These are phyloP conservation scores for Thalassiosira mediterranea DNA, from an alignment of 352 stramenopile species.

Conservation along the genomic window DNA sequence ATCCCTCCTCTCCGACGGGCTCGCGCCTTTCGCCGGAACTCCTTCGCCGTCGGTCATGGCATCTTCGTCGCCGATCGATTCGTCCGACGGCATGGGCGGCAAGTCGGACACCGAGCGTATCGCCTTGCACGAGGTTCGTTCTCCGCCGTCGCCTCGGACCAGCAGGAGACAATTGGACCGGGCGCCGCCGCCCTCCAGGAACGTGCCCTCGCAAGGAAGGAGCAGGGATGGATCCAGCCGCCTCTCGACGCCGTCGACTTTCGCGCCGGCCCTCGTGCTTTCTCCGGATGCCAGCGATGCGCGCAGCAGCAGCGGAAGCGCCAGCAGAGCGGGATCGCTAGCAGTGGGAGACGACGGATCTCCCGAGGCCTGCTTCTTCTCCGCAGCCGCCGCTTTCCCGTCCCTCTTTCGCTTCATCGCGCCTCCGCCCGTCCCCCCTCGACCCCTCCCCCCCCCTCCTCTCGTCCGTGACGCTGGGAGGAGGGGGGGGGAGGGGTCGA, in stretches of 20 bases:
- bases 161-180: slow-evolving; percentile 48
- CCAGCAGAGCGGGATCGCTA: slow-evolving; percentile 46
- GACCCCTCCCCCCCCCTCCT: too few species aligned
- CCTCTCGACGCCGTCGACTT: slow-evolving; percentile 3
- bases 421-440: slow-evolving; percentile 31
- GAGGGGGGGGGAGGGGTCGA: too few species aligned
- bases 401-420: slow-evolving; percentile 49
- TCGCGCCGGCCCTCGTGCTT: background rate
- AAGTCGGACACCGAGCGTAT: slow-evolving; percentile 50
- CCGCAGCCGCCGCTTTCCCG: slow-evolving; percentile 18
- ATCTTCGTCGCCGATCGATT: background rate
- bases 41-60: background rate
- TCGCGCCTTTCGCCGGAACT: background rate
- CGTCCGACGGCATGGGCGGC: slow-evolving; percentile 37
- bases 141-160: slow-evolving; percentile 24
- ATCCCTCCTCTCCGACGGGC: slow-evolving; percentile 10
- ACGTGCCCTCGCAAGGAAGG: slow-evolving; percentile 48
- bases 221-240: slow-evolving; percentile 41
- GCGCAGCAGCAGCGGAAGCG: slow-evolving; percentile 45
- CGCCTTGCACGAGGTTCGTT: background rate
- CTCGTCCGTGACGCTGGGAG: too few species aligned
- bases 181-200: slow-evolving; percentile 45
- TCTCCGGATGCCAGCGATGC: slow-evolving; percentile 35
- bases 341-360: slow-evolving; percentile 15
- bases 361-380: background rate